phyloP scores from a whole-genome alignment of 2,329 filamentous ascomycete species.

The Penicillium aurantiogriseum region DNA sequence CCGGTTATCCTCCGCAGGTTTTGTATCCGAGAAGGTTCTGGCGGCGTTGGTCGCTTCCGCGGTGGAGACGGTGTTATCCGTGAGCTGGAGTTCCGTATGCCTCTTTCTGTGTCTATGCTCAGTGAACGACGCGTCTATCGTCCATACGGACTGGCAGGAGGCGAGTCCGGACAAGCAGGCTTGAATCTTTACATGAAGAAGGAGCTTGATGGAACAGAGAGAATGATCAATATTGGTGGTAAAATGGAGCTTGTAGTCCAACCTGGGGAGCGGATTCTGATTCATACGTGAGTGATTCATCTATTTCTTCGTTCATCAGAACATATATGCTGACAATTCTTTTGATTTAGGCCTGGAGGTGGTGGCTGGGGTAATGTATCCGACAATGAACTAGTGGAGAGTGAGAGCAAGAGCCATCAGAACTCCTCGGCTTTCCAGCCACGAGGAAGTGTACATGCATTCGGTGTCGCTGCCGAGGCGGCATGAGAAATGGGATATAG shows the following conservation, averaged over 20 bases:
- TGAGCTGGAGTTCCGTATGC: conserved; percentile 69
- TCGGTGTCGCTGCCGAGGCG: conserved; percentile 5
- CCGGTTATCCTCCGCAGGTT: conserved; percentile 71
- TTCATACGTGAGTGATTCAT: conserved; percentile 18
- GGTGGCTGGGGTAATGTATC: conserved; percentile 12
- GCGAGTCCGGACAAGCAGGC: conserved; percentile 70
- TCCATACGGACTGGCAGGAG: conserved; percentile 60
- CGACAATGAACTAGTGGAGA: neutral
- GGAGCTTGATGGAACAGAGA: conserved; percentile 14
- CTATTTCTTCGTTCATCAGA: neutral
- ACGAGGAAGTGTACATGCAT: conserved; percentile 12
- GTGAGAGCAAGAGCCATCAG: neutral
- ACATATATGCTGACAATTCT: neutral
- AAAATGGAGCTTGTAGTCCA: conserved; percentile 23
- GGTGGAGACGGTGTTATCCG: conserved; percentile 75
- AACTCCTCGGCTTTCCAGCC: conserved; percentile 6
- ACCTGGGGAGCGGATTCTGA: conserved; percentile 35
- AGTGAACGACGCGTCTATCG: conserved; percentile 21
- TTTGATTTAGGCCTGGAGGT: conserved; percentile 12
- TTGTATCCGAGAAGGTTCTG: conserved; percentile 60
- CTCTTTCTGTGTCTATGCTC: conserved; percentile 20
- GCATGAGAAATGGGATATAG: neutral
- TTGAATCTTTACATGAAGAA: conserved; percentile 72
- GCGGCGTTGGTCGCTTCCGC: conserved; percentile 62
- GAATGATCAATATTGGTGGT: conserved; percentile 21